These are phyloP conservation scores for Blastocladiella emersonii DNA, from an alignment of 371 early-diverging fungal genomes.

Conservation along the genomic window DNA sequence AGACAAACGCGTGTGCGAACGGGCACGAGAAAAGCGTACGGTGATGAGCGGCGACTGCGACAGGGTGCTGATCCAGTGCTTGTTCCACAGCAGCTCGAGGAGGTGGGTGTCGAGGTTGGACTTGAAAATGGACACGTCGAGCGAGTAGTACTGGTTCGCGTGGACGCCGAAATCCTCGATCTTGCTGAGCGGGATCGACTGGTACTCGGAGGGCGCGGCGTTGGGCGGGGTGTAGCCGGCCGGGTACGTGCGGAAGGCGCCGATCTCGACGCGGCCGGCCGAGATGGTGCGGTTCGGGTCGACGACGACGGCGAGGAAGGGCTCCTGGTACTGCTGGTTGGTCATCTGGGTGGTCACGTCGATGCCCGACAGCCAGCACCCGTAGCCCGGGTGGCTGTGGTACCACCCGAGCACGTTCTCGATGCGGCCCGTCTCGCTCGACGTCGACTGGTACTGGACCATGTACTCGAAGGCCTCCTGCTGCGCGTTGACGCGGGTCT, in stretches of 20 bases:
- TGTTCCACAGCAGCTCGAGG: constrained; percentile 85
- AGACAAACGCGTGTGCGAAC: no score
- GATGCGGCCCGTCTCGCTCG: constrained; percentile 71
- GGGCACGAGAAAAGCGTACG: constrained; percentile 35
- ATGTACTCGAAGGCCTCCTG: constrained; percentile 92
- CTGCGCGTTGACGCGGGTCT: constrained; percentile 95
- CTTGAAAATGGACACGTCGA: constrained; percentile 87
- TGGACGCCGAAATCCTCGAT: constrained; percentile 97
- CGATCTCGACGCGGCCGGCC: constrained; percentile 92
- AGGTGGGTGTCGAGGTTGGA: constrained; percentile 71
- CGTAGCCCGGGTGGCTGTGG: constrained; percentile 96
- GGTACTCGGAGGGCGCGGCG: constrained; percentile 42
- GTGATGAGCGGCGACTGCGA: constrained; percentile 80
- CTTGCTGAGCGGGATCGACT: constrained; percentile 79
- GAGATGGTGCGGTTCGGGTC: constrained; percentile 94
- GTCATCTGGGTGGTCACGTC: constrained; percentile 91
- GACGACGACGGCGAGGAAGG: constrained; percentile 90
- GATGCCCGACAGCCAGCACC: constrained; percentile 97
- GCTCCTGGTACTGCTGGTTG: constrained; percentile 90
- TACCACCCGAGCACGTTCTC: constrained; percentile 97
- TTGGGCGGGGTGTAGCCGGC: constrained; percentile 66
- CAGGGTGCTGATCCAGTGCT: constrained; percentile 92
- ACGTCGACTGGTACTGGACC: constrained; percentile 76
- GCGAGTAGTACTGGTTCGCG: constrained; percentile 80
- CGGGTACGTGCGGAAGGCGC: constrained; percentile 93